Conservation (phyloP, 2,329 filamentous ascomycete genomes). For the Teratosphaeria pseudoeucalypti region DNA sequence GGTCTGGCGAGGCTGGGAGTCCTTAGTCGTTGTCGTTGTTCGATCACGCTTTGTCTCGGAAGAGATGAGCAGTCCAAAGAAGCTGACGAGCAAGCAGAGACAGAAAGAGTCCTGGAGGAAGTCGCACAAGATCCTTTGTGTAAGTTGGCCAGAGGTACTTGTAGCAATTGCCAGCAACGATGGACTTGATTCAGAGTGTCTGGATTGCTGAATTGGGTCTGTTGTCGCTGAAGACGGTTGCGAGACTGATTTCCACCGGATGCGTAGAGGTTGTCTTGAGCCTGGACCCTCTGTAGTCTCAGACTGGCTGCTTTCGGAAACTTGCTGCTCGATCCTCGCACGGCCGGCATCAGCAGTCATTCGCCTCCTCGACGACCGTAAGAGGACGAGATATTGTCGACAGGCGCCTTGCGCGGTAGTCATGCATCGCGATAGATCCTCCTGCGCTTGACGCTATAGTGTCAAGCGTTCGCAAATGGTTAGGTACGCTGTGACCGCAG, state of each 20-base stretch:
- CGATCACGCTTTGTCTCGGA: constrained; percentile 23
- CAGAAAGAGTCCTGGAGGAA: constrained; percentile 18
- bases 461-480: constrained; percentile 20
- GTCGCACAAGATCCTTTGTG: constrained; percentile 26
- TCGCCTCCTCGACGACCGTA: neutral
- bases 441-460: constrained; percentile 12
- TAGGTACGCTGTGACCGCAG: constrained; percentile 14
- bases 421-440: constrained; percentile 12
- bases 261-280: constrained; percentile 21
- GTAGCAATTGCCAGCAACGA: constrained; percentile 14
- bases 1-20: constrained; percentile 6
- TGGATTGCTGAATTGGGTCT: constrained; percentile 1
- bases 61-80: constrained; percentile 9
- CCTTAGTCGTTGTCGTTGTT: constrained; percentile 19
- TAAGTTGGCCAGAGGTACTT: constrained; percentile 21
- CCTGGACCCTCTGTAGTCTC: constrained; percentile 20
- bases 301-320: constrained; percentile 24
- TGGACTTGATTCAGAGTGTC: constrained; percentile 10
- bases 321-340: constrained; percentile 10
- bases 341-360: constrained; percentile 2
- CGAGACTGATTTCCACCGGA: constrained; percentile 16
- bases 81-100: constrained; percentile 16
- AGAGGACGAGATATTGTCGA: constrained; percentile 13
- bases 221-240: constrained; percentile 18
- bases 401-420: constrained; percentile 8